Percentiles rank a stretch among this genome's conserved stretches.
Evolutionary conservation across 768 basidiomycete species (phyloP).

Genomic region (Mrakia gelida): DNA sequence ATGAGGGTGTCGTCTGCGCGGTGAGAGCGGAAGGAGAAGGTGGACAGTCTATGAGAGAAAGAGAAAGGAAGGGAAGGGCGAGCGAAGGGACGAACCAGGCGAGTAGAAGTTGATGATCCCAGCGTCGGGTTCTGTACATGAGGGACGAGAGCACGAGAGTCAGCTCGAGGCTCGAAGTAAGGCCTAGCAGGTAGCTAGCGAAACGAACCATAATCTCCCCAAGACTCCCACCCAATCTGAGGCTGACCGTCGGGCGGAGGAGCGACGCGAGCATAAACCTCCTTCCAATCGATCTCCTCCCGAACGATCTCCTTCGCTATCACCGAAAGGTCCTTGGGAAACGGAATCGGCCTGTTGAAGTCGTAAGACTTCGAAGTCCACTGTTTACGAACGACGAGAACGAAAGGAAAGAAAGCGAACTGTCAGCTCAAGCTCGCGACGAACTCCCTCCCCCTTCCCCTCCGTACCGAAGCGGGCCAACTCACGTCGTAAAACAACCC

Average conservation of each 20-base stretch:
- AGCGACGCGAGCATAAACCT: conserved; percentile 52
- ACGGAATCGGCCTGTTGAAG: conserved; percentile 63
- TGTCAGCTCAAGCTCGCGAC: background rate
- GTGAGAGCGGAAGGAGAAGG: background rate
- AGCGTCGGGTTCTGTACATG: conserved; percentile 74
- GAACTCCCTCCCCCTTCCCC: background rate
- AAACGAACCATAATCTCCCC: conserved; percentile 71
- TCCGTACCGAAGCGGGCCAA: background rate
- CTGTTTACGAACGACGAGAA: conserved; percentile 42
- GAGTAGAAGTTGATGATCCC: conserved; percentile 97
- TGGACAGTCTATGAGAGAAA: background rate
- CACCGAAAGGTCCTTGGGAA: conserved; percentile 56
- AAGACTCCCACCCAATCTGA: conserved; percentile 60
- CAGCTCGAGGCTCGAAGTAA: background rate
- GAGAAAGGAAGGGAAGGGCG: conserved; percentile 1
- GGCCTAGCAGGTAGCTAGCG: background rate
- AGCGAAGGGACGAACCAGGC: conserved; percentile 48
- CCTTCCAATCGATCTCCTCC: conserved; percentile 61
- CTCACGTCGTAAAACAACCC: conserved; percentile 77
- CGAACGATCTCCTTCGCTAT: conserved; percentile 63
- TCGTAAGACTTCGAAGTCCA: conserved; percentile 97
- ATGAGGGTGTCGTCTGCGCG: conserved; percentile 72
- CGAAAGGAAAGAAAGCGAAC: background rate
- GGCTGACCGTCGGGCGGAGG: conserved; percentile 23
- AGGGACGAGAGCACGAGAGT: background rate